Evolutionary conservation across 2,329 filamentous ascomycete genomes (phyloP).

Genomic region (Coniochaeta hoffmannii): DNA sequence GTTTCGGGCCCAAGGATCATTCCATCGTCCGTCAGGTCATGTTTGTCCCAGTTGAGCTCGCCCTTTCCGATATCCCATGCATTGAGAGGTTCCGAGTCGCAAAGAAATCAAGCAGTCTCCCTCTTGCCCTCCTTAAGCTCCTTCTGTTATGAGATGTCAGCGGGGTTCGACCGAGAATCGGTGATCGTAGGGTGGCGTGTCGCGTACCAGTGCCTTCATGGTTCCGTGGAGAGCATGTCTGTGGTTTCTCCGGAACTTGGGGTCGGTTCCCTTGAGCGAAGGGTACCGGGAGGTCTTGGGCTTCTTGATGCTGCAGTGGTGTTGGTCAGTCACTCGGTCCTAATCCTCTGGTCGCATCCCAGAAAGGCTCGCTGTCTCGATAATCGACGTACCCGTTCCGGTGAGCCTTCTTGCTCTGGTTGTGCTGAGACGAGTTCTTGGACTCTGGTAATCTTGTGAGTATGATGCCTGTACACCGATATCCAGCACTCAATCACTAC

Average conservation of each 20-base stretch:
- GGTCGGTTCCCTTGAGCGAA: constrained; percentile 96
- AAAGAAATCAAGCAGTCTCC: constrained; percentile 23
- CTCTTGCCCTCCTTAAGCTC: constrained; percentile 85
- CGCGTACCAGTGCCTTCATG: constrained; percentile 89
- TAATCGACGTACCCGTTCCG: constrained; percentile 77
- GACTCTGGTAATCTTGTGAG: constrained; percentile 61
- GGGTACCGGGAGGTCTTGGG: constrained; percentile 98
- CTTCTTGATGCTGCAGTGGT: constrained; percentile 85
- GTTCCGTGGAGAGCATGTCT: constrained; percentile 99
- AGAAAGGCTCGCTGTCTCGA: constrained; percentile 4
- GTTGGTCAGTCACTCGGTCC: background rate
- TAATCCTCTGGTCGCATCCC: background rate
- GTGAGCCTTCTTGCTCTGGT: constrained; percentile 98
- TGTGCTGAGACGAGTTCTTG: constrained; percentile 99
- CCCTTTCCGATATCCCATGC: constrained; percentile 7
- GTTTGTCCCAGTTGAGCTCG: constrained; percentile 10
- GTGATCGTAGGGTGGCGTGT: constrained; percentile 1
- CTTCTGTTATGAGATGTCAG: constrained; percentile 58
- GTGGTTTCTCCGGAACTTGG: constrained; percentile 99
- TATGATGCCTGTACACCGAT: constrained; percentile 4
- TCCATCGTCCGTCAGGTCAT: constrained; percentile 18
- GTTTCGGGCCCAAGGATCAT: constrained; percentile 12
- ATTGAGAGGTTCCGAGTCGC: constrained; percentile 9
- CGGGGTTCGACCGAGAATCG: background rate
- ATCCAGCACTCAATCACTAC: constrained; percentile 24